Evolutionary conservation across 805 yeast species (phyloP).

Genomic region (Cyberlindnera euphorbiiphila): DNA sequence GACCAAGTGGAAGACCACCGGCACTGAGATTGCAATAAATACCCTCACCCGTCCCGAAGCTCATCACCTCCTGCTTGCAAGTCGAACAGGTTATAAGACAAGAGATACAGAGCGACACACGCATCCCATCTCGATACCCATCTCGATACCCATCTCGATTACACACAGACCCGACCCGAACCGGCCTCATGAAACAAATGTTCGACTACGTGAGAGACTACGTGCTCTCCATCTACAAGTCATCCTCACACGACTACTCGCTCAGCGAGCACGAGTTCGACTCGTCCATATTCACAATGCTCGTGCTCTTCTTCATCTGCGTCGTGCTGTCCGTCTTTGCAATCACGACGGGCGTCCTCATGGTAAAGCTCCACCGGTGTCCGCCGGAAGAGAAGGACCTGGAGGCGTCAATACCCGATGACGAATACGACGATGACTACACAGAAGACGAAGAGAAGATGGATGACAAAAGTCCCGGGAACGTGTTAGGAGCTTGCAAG

Average conservation of each 20-base stretch:
- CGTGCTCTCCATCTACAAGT: conserved; percentile 13
- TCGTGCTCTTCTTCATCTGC: conserved; percentile 16
- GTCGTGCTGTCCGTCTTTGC: conserved; percentile 16
- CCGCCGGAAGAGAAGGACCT: conserved; percentile 8
- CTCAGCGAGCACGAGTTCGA: conserved; percentile 15
- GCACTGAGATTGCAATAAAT: no score
- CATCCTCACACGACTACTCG: conserved; percentile 18
- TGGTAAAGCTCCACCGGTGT: conserved; percentile 21
- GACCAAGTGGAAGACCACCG: no score
- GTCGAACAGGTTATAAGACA: no score
- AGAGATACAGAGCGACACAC: no score
- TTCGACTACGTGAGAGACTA: conserved; percentile 9
- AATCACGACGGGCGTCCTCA: conserved; percentile 12
- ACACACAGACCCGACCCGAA: neutral
- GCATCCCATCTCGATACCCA: no score
- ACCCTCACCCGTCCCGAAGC: no score
- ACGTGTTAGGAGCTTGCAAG: no score
- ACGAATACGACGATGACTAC: neutral
- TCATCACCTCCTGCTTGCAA: no score
- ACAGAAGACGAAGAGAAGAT: conserved; percentile 1
- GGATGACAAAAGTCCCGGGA: no score
- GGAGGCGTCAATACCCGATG: neutral
- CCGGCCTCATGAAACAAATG: conserved; percentile 2
- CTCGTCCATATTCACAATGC: conserved; percentile 15
- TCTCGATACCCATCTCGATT: no score